Conservation (phyloP, 495 filamentous ascomycete genomes). For the Penicillium macrosclerotiorum region DNA sequence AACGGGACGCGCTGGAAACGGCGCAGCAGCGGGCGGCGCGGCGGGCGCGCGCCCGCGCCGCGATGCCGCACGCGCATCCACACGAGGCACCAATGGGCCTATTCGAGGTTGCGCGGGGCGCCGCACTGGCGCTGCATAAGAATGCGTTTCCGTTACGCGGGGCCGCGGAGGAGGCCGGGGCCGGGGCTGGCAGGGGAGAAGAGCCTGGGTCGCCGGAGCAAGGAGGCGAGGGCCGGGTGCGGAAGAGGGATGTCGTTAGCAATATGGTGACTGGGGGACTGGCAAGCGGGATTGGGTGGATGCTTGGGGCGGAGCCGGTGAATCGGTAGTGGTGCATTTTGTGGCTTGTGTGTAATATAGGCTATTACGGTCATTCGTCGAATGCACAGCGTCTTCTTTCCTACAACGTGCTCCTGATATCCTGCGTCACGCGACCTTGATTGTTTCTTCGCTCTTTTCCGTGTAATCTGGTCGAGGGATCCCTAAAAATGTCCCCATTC, state of each 20-base stretch:
- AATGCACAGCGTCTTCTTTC: too few species aligned
- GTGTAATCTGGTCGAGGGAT: too few species aligned
- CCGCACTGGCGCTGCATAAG: conserved; percentile 69
- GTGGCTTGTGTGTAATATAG: too few species aligned
- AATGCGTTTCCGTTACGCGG: conserved; percentile 56
- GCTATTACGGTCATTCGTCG: too few species aligned
- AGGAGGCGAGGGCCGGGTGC: conserved; percentile 50
- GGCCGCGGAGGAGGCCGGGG: conserved; percentile 20
- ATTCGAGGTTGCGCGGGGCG: conserved; percentile 86
- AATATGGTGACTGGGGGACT: conserved; percentile 71
- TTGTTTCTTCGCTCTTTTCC: too few species aligned
- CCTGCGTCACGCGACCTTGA: too few species aligned
- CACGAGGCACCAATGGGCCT: conserved; percentile 91
- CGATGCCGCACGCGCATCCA: conserved; percentile 29
- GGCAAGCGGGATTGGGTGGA: conserved; percentile 82
- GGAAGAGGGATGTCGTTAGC: conserved; percentile 78
- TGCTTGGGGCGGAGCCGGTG: conserved; percentile 70
- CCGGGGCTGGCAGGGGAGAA: conserved; percentile 24
- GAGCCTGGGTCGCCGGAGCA: conserved; percentile 20
- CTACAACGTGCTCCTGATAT: too few species aligned
- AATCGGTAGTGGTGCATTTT: conserved; percentile 20
- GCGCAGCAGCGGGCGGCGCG: conserved; percentile 34
- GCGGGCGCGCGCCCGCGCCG: conserved; percentile 37
- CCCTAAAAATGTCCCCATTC: too few species aligned
- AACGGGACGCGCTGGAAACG: conserved; percentile 46